Evolutionary conservation across 2,329 filamentous ascomycete genomes (phyloP), one percentile per base, ranked within the genome.

Genomic region (Furcasterigmium sp.): DNA sequence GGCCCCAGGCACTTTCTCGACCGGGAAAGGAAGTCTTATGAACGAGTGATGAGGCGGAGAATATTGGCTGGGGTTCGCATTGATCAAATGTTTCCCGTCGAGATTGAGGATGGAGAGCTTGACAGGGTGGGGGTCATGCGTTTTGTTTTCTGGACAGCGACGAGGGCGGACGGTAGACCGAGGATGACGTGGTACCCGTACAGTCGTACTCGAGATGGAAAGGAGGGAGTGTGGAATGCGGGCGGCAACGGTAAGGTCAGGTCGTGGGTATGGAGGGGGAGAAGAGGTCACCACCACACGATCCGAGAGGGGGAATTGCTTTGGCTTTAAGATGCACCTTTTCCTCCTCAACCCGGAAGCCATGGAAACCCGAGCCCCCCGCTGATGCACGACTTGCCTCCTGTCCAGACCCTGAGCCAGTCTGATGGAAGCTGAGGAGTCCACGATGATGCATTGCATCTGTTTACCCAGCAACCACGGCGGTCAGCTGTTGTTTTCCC

Each of bases 61-160:
- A 20, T 25, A 8, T 21, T 18, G 29, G 38, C 26, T 40, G 28
- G 38, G 17, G 38, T 25, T 25, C 28, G 38, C 38, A 40, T 40
- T 40, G 38, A 40, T 40, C 32, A 35, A 35, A 35, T 35, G 32
- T 35, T 35, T 35, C 32, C 17, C 17, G 32, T 35, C 32, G 32
- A 35, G 32, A 35, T 35, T 15, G 36, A n/a, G 20, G n/a, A n/a
- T n/a, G n/a, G n/a, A n/a, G n/a, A n/a, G n/a, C n/a, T n/a, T n/a
- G n/a, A n/a, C n/a, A 25, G 18, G 5, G 8, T n/a, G 18, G n/a
- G 8, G 36, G 6, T 21, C n/a, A 21, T 14, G 36, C 13, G 18
- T 8, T 19, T 37, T 18, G 36, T 13, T 37, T 37, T n/a, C n/a
- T n/a, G n/a, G n/a, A n/a, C n/a, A n/a, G n/a, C n/a, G n/a, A n/a